Conservation (phyloP, 306 rosid genomes). For the Glycine soja region DNA sequence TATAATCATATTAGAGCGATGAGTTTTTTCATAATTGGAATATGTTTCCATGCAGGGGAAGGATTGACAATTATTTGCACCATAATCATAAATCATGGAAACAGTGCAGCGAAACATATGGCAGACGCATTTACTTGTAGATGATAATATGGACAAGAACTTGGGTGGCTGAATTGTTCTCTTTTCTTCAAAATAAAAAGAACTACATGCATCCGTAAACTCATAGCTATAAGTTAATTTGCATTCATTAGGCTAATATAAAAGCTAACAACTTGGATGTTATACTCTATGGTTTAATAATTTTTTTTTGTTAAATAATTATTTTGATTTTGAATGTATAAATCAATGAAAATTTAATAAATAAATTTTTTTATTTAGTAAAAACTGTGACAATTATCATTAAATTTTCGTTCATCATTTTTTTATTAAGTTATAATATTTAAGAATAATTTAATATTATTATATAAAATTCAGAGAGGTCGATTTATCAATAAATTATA, state of each 20-base stretch:
- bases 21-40: constrained; percentile 11
- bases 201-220: background rate
- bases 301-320: no score
- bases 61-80: constrained; percentile 40
- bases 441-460: no score
- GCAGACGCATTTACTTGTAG: constrained; percentile 30
- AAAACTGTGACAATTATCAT: no score
- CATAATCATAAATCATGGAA: constrained; percentile 46
- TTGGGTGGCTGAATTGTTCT: constrained; percentile 39
- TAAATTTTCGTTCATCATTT: no score
- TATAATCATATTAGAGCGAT: background rate
- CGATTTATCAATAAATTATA: no score
- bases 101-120: constrained; percentile 36
- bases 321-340: no score
- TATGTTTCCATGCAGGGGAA: constrained; percentile 40
- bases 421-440: no score
- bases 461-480: no score
- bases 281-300: background rate
- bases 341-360: no score
- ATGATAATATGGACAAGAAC: constrained; percentile 17
- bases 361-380: no score
- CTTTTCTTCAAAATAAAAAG: background rate
- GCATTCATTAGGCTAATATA: background rate
- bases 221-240: background rate
- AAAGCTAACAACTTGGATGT: background rate